phyloP scores from a whole-genome alignment of 2,329 filamentous ascomycete genomes.

The Claviceps cyperi region DNA sequence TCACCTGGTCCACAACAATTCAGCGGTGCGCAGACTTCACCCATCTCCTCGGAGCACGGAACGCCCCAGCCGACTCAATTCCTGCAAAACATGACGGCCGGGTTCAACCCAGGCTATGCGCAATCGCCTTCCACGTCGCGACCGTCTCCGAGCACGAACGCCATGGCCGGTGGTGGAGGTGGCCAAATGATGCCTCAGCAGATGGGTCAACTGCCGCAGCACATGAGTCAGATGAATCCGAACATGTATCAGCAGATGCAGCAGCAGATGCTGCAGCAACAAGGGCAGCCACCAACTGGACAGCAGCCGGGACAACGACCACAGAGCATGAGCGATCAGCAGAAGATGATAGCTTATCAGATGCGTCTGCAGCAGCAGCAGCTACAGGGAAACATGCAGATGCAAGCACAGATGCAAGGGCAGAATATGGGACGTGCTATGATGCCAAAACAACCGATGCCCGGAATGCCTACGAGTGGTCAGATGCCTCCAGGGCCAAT shows the following conservation, averaged over 20 bases:
- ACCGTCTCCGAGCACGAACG: conserved; percentile 39
- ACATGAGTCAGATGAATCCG: conserved; percentile 29
- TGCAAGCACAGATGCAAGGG: conserved; percentile 36
- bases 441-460: conserved; percentile 38
- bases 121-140: conserved; percentile 40
- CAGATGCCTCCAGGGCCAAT: conserved; percentile 37
- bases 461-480: conserved; percentile 34
- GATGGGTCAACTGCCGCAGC: conserved; percentile 34
- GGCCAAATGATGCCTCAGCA: conserved; percentile 41
- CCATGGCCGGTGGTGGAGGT: conserved; percentile 23
- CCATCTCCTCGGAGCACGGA: conserved; percentile 60
- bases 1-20: conserved; percentile 64
- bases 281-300: conserved; percentile 45
- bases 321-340: conserved; percentile 42
- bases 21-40: conserved; percentile 51
- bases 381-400: conserved; percentile 41
- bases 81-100: conserved; percentile 44
- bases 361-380: conserved; percentile 74
- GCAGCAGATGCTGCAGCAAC: conserved; percentile 23
- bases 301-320: conserved; percentile 37
- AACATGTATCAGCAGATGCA: conserved; percentile 25
- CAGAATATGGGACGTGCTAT: conserved; percentile 31
- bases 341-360: conserved; percentile 64
- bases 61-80: conserved; percentile 64
- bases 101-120: conserved; percentile 44